Evolutionary conservation across 768 basidiomycete species (phyloP).

Genomic region (Rhodocollybia butyracea): DNA sequence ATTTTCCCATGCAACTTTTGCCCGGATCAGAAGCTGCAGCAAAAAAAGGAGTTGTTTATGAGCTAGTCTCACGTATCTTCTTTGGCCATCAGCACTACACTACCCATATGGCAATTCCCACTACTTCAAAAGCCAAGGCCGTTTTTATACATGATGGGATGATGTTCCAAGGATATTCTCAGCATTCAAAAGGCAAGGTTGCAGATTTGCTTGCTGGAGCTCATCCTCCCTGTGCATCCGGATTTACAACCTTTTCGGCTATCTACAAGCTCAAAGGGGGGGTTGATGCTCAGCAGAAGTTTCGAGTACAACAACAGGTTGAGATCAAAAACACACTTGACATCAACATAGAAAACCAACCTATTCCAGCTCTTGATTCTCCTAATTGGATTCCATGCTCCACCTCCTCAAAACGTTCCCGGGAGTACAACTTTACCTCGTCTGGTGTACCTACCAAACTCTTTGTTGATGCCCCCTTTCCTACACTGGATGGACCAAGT

Average conservation of each 20-base stretch:
- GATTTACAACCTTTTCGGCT: neutral
- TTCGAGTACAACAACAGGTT: neutral
- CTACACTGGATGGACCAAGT: neutral
- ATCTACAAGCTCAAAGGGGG: neutral
- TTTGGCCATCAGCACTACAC: neutral
- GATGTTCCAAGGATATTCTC: neutral
- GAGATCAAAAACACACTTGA: neutral
- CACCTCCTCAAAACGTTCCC: no score
- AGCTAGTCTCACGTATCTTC: neutral
- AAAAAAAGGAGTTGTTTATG: neutral
- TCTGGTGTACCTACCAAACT: no score
- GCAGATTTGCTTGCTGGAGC: neutral
- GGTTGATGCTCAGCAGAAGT: neutral
- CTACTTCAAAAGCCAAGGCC: neutral
- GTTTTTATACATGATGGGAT: neutral
- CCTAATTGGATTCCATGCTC: no score
- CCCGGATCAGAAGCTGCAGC: neutral
- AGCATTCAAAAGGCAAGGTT: neutral
- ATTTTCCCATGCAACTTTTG: neutral
- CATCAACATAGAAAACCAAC: neutral
- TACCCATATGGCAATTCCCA: neutral
- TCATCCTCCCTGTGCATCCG: neutral
- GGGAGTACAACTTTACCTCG: no score
- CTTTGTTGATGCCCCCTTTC: no score
- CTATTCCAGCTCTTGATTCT: no score